Base-by-base conservation (phyloP, 1,284 basidiomycete species). In the Sanghuangporus baumii region DNA sequence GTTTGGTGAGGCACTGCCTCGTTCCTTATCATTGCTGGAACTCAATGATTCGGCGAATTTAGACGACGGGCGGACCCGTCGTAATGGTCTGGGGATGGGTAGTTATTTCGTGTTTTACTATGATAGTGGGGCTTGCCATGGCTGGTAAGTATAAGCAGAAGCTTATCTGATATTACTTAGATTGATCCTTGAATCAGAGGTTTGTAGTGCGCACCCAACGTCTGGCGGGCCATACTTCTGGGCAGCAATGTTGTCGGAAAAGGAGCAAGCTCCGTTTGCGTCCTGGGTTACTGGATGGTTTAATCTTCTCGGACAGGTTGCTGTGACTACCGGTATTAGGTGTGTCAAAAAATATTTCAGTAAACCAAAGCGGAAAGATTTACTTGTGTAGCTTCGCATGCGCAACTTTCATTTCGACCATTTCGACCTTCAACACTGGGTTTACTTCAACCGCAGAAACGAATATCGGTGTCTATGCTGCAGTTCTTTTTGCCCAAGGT, bases 71-170 rank as follows among this genome's bases (percentile, higher is more conserved):
- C 40, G 88, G 88, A 5, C 87, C 87, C 0, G 87, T 78, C 1
- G 85, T 88, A 2, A 89, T 88, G 86, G 84, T 86, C 0, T 88
- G 85, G 84, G 87, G 88, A 18, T 91, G 85, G 83, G 72, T 89
- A 3, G 78, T 88, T 40, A 86, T 88, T 38, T 75, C 86, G 7
- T 79, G 78, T 65, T 86, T 86, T 69, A 88, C 87, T 0, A 81
- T 86, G 78, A 66, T 81, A 52, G 85, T 89, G 31, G 87, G 87
- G 4, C 74, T 88, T 43, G 79, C 86, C 1, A 88, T 89, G 86
- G 87, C 81, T 64, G 86, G 85, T 84, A 66, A 63, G 78, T 37
- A 34, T 16, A 38, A 56, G 38, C 5, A 23, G 16, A 37, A 16
- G 31, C 4, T n/a, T 34, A 16, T 12, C 11, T 26, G 51, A 46